phyloP scores from a whole-genome alignment of 768 basidiomycete species.

The Lentinula sp. region DNA sequence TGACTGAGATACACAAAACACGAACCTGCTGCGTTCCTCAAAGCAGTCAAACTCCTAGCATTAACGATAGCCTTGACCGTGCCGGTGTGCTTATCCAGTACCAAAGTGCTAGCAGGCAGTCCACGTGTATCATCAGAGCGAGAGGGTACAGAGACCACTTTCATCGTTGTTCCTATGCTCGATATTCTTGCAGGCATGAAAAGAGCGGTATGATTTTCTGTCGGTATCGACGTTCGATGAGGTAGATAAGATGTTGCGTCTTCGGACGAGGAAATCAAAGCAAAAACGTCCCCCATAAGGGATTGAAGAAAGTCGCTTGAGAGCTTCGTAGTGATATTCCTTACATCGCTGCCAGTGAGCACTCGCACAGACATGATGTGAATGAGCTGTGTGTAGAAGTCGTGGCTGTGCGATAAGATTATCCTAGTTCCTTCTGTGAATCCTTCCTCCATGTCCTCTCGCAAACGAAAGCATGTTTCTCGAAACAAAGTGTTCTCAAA shows the following conservation, averaged over 20 bases:
- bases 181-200: conserved; percentile 80
- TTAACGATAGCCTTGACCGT: conserved; percentile 72
- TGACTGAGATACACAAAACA: neutral
- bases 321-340: conserved; percentile 37
- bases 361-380: conserved; percentile 46
- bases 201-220: conserved; percentile 51
- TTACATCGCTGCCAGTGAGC: conserved; percentile 57
- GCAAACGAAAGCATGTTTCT: neutral
- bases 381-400: neutral
- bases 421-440: neutral
- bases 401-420: neutral
- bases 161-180: conserved; percentile 55
- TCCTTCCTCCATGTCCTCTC: neutral
- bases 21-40: conserved; percentile 76
- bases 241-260: conserved; percentile 29
- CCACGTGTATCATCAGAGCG: conserved; percentile 38
- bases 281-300: conserved; percentile 57
- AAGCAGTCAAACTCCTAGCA: conserved; percentile 68
- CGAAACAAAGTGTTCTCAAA: neutral
- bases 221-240: conserved; percentile 51
- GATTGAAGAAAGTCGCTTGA: conserved; percentile 37
- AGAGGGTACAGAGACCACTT: conserved; percentile 75
- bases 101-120: conserved; percentile 69
- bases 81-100: conserved; percentile 69
- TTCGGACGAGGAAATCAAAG: conserved; percentile 29